phyloP scores from a whole-genome alignment of 306 rosid genomes.

The Cicer chorassanicum region DNA sequence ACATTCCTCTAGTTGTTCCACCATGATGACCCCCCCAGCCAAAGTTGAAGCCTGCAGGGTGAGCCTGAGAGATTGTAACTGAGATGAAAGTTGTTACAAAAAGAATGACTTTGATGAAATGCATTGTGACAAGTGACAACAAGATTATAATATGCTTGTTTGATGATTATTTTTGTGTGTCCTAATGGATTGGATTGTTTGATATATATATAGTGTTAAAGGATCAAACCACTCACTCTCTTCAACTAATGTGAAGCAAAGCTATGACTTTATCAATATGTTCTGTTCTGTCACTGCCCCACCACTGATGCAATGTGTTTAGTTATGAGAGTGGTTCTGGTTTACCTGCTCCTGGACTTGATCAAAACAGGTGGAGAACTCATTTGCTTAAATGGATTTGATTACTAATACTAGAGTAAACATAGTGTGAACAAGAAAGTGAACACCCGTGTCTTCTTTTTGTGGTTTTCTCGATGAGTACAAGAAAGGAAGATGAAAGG shows the following conservation, averaged over 20 bases:
- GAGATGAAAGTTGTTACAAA: conserved; percentile 44
- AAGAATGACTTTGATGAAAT: conserved; percentile 44
- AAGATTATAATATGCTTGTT: neutral
- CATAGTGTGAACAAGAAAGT: no score
- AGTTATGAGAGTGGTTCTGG: conserved; percentile 41
- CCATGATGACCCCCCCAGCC: conserved; percentile 62
- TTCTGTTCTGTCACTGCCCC: conserved; percentile 7
- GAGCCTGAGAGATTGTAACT: conserved; percentile 48
- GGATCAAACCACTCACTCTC: conserved; percentile 53
- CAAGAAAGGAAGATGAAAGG: conserved; percentile 35
- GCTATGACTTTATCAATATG: conserved; percentile 47
- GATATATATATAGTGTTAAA: conserved; percentile 38
- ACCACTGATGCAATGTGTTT: conserved; percentile 28
- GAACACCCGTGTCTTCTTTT: neutral
- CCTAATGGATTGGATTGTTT: conserved; percentile 36
- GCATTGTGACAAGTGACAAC: conserved; percentile 48
- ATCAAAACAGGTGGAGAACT: conserved; percentile 30
- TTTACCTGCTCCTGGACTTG: conserved; percentile 50
- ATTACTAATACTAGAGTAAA: neutral
- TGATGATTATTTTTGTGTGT: conserved; percentile 24
- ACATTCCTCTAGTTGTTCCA: conserved; percentile 48
- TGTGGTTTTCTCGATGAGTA: conserved; percentile 16
- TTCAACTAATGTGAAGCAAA: conserved; percentile 48
- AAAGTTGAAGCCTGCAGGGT: conserved; percentile 61
- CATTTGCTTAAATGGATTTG: neutral